These are phyloP conservation scores for Ophiosphaerella narmari DNA, from an alignment of 2,329 filamentous ascomycete species.

Conservation along the genomic window DNA sequence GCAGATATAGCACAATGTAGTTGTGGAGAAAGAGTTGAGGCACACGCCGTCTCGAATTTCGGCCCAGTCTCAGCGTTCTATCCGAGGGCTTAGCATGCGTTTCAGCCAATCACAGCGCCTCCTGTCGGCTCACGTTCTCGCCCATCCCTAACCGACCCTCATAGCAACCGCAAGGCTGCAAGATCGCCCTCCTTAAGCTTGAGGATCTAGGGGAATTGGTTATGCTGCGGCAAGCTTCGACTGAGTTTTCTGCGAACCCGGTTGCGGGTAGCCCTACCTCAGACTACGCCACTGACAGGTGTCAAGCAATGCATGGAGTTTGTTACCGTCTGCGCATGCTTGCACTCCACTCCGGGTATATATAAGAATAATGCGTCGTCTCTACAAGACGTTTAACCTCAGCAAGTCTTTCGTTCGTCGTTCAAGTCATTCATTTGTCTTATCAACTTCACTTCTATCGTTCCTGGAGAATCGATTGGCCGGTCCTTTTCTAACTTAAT, in stretches of 20 bases:
- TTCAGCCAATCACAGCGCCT: slow-evolving; percentile 24
- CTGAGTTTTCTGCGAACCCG: slow-evolving; percentile 8
- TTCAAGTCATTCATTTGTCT: slow-evolving; percentile 23
- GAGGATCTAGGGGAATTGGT: slow-evolving; percentile 22
- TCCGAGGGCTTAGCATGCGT: slow-evolving; percentile 15
- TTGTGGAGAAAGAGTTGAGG: slow-evolving; percentile 17
- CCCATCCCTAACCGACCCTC: slow-evolving; percentile 1
- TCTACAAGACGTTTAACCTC: slow-evolving; percentile 17
- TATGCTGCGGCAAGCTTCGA: slow-evolving; percentile 26
- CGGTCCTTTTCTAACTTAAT: slow-evolving; percentile 31
- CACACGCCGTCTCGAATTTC: slow-evolving; percentile 37
- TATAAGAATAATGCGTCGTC: slow-evolving; percentile 35
- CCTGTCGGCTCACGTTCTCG: background rate
- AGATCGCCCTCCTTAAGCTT: slow-evolving; percentile 6
- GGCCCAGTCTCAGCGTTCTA: slow-evolving; percentile 24
- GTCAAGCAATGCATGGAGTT: slow-evolving; percentile 14
- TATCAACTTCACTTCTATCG: slow-evolving; percentile 38
- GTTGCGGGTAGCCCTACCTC: slow-evolving; percentile 13
- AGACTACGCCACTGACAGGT: slow-evolving; percentile 14
- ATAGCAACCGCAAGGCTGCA: slow-evolving; percentile 14
- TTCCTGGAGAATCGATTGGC: slow-evolving; percentile 46
- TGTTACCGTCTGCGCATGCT: slow-evolving; percentile 13
- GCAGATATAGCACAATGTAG: background rate
- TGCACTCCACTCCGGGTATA: slow-evolving; percentile 15
- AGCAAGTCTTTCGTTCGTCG: slow-evolving; percentile 33